Percentiles rank a stretch among this genome's conserved stretches.
Evolutionary conservation across 306 rosid genomes (phyloP).

Genomic region (Elaeagnus macrophylla): DNA sequence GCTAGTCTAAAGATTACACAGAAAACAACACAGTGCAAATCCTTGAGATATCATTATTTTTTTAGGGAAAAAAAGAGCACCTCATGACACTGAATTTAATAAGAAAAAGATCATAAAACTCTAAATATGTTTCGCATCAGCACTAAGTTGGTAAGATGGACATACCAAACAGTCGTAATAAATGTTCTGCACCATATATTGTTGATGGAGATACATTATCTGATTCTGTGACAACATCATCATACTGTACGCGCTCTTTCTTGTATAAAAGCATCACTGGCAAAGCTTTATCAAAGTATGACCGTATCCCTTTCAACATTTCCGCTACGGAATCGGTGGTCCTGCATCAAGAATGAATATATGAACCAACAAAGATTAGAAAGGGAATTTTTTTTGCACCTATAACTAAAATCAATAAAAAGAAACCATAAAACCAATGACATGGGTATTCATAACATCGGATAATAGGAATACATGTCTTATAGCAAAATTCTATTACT

Average conservation of each 20-base stretch:
- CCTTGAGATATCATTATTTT: too few species aligned
- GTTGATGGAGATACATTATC: slow-evolving; percentile 71
- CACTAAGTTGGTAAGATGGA: neutral
- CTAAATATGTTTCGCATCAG: slow-evolving; percentile 10
- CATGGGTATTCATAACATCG: too few species aligned
- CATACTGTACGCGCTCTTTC: slow-evolving; percentile 82
- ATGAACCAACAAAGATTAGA: too few species aligned
- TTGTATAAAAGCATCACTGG: slow-evolving; percentile 83
- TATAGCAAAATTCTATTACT: too few species aligned
- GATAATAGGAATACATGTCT: too few species aligned
- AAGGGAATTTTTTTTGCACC: too few species aligned
- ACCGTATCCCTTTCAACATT: slow-evolving; percentile 75
- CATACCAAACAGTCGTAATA: slow-evolving; percentile 92
- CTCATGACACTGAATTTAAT: neutral
- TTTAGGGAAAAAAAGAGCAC: too few species aligned
- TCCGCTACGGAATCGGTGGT: slow-evolving; percentile 65
- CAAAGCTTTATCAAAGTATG: slow-evolving; percentile 89
- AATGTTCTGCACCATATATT: slow-evolving; percentile 91
- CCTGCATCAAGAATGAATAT: slow-evolving; percentile 38
- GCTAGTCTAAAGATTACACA: too few species aligned
- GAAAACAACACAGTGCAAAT: too few species aligned
- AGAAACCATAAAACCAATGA: too few species aligned
- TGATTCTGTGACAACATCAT: slow-evolving; percentile 36
- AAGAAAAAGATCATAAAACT: slow-evolving; percentile 9
- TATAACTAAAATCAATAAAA: too few species aligned